Evolutionary conservation across 1,139 yeast species (phyloP), one percentile per base, ranked within the genome.

Genomic region (Pichia norvegensis): DNA sequence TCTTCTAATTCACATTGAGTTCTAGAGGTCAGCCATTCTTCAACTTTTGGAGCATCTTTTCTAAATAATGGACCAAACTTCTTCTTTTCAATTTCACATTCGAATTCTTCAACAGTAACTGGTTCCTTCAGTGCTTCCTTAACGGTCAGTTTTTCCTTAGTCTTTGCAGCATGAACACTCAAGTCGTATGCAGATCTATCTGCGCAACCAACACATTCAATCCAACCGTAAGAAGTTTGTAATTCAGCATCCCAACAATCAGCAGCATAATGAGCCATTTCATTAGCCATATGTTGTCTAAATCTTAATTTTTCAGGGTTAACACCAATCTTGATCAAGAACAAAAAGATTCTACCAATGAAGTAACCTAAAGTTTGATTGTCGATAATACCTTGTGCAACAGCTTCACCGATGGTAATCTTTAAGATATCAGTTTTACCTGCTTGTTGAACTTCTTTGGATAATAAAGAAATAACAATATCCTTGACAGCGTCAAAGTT

Each of bases 241-340:
- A 94, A 76, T 73, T 94, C 99, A 54, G 96, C 97, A 72, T 94
- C 99, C 99, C 99, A 94, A 74, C 99, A 94, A 70, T 94, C 99
- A 56, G 95, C 82, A 49, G 98, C 98, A 66, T 94, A 94, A 67
- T 94, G 99, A 23, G 99, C 99, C 99, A 94, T 94, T 73, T 94
- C 99, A 66, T 92, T 94, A 57, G 81, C 74, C 95, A 94, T 83
- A 70, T 94, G 99, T 73, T 94, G 98, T 75, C 99, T 85, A 78
- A 94, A 94, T 69, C 99, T 81, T 67, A 92, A 70, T 64, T 88
- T 81, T 46, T 70, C 65, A 50, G 82, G 74, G 65, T 92, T 90
- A 54, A 90, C 88, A 72, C 99, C 99, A 63, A 94, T 87, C 65
- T 85, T 86, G 55, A 72, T 64, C 67, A 94, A 76, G 69, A 92